Base-by-base conservation (phyloP, 169 alveolate genomes). In the Sarcocystis neurona region DNA sequence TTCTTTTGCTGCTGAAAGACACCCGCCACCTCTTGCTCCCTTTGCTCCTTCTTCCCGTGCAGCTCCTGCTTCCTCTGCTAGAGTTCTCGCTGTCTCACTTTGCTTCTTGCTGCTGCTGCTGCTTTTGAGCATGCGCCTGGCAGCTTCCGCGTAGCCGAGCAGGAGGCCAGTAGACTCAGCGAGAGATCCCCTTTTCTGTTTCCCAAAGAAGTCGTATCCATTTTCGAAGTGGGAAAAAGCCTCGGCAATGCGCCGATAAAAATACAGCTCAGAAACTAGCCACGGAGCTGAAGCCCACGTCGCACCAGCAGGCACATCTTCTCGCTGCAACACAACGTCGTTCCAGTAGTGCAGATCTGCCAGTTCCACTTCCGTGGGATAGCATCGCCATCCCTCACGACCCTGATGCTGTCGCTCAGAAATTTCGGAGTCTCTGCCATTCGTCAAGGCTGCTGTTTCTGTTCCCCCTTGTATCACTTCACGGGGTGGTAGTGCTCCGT, bases 231-330 rank as follows among this genome's bases (percentile, higher is more conserved):
- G 53, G 53, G 18, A 27, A 72, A 72, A 72, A 0, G 82, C 82
- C 12, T 72, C 37, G 41, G 82, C 20, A 27, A 72, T 37, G 23
- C 82, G 82, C 12, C 82, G 82, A 27, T 72, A 72, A 20, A 72
- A 72, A 72, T 4, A 72, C 34, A 72, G 46, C 56, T 72, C 82
- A n/a, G 82, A n/a, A 23, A 72, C 56, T 12, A 72, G 82, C 82
- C 82, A 72, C 27, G 82, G 82, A 6, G 82, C 82, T 0, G 82
- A 27, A 4, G 82, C 82, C 82, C 82, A 72, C 39, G 82, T 72
- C 32, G 58, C 47, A 39, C 53, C 82, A 3, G 3, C 6, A 5
- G 39, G 34, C 5, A 72, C 56, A n/a, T n/a, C n/a, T 53, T 53
- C 34, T 34, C 41, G 34, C 37, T 48, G 39, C 82, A 72, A 32